Base-by-base conservation (phyloP, 176 grass and related monocot species). In the Melocanna baccifera region DNA sequence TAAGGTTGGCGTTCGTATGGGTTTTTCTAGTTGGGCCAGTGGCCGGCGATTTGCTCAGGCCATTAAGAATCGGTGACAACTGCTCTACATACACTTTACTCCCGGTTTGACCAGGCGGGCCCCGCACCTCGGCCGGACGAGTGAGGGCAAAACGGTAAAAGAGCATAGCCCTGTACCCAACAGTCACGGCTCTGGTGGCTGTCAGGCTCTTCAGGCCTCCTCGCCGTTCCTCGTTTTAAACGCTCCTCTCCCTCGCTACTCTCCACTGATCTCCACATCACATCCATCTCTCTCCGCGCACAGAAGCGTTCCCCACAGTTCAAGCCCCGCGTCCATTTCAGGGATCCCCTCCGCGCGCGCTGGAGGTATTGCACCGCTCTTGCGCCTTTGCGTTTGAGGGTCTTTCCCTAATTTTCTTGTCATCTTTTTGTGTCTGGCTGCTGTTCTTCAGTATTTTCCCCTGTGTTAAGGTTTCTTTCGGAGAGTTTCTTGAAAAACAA, bases 191-290 rank as follows among this genome's bases (percentile, higher is more conserved):
- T 29, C 25, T 12, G 43, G 28, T 39, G 9, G 36, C 39, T 52
- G 78, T 19, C 72, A 15, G 20, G 6, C 55, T 28, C 50, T 59
- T 48, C 64, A 62, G 45, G 29, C 23, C 84, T 43, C 20, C 42
- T 9, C 62, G 7, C 59, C 45, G 2, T 5, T 71, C 75, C 81
- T 89, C 89, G 63, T 82, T 91, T 91, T 81, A 81, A 76, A 79
- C 89, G 48, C 76, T 37, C 41, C 57, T 57, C 78, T 69, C 50
- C 39, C 14, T n/a, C 45, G 32, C 41, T 40, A n/a, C 65, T 62
- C 50, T 14, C 41, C 10, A 7, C 46, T n/a, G 43, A 63, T 79
- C 50, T 10, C 53, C 57, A 14, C 74, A 62, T 14, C 81, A 29
- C 68, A 18, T 41, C 80, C 19, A 7, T 13, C 67, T 73, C 75